Conservation (phyloP, 805 yeast species). For the Nakazawaea ambrosiae region DNA sequence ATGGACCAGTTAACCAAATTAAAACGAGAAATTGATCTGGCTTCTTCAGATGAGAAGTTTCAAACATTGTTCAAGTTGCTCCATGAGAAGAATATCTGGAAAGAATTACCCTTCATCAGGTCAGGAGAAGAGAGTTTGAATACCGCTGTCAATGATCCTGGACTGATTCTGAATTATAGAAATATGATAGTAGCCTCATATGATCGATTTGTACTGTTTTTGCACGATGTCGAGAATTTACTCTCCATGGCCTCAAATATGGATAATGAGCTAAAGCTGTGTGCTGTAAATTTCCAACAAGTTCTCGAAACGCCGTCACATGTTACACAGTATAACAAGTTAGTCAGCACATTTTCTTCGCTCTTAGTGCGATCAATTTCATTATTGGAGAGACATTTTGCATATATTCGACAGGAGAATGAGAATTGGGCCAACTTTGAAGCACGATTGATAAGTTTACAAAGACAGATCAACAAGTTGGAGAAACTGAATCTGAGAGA, state of each 20-base stretch:
- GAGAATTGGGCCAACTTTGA: slow-evolving; percentile 1
- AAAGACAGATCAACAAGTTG: neutral
- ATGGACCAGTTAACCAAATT: slow-evolving; percentile 2
- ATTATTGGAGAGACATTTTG: slow-evolving; percentile 5
- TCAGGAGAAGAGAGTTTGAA: too few relatives aligned
- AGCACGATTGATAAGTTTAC: neutral
- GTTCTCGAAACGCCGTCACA: neutral
- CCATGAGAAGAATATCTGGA: neutral
- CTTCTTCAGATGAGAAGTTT: too few relatives aligned
- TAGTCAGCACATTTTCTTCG: neutral
- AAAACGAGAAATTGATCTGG: too few relatives aligned
- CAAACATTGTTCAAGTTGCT: slow-evolving; percentile 1
- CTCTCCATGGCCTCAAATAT: neutral
- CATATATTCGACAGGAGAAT: slow-evolving; percentile 1
- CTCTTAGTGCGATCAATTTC: slow-evolving; percentile 7
- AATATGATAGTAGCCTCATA: neutral
- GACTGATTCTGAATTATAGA: neutral
- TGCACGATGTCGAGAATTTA: neutral
- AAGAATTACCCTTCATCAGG: neutral
- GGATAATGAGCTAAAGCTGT: neutral
- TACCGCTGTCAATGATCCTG: neutral
- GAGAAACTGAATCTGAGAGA: neutral
- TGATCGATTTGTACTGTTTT: neutral
- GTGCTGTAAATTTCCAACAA: neutral
- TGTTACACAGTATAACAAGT: neutral